Conservation (phyloP, 1,139 yeast species). For the Tardiomyces depauwii region DNA sequence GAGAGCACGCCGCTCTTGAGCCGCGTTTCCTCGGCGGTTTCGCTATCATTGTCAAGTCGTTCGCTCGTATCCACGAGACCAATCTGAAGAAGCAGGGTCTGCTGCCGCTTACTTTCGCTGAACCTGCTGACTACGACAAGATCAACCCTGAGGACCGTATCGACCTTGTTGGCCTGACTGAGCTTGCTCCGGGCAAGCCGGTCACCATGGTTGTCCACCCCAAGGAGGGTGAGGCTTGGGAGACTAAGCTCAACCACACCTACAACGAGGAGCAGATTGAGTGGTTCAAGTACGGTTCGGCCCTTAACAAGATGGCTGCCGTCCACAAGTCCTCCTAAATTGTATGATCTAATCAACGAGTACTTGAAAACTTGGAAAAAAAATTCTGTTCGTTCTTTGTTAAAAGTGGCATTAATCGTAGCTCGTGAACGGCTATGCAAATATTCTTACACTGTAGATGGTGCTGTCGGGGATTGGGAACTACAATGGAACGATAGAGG, state of each 20-base stretch:
- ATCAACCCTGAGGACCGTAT: constrained; percentile 85
- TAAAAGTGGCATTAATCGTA: too few relatives aligned
- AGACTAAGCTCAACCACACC: constrained; percentile 85
- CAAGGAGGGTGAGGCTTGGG: constrained; percentile 74
- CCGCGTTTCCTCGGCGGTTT: constrained; percentile 99
- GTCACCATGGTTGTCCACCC: constrained; percentile 85
- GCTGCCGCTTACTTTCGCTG: constrained; percentile 87
- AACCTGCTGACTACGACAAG: constrained; percentile 87
- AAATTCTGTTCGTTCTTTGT: not conserved
- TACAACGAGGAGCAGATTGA: constrained; percentile 93
- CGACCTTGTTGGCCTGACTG: constrained; percentile 76
- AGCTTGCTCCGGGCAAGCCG: constrained; percentile 88
- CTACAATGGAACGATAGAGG: too few relatives aligned
- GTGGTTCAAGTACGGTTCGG: constrained; percentile 99
- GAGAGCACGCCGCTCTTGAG: constrained; percentile 99
- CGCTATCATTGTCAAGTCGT: constrained; percentile 93
- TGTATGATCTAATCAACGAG: not conserved
- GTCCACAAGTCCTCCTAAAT: constrained; percentile 9
- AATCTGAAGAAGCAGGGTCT: constrained; percentile 97
- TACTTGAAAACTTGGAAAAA: not conserved
- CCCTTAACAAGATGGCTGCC: constrained; percentile 94
- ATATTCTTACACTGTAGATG: too few relatives aligned
- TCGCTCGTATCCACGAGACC: constrained; percentile 94
- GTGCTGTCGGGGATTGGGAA: too few relatives aligned
- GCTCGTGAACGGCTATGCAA: too few relatives aligned